A percentile compares a stretch with the other conserved stretches of the same genome.
These are phyloP conservation scores for Dothistroma septosporum DNA, from an alignment of 2,329 filamentous ascomycete species.

Conservation along the genomic window DNA sequence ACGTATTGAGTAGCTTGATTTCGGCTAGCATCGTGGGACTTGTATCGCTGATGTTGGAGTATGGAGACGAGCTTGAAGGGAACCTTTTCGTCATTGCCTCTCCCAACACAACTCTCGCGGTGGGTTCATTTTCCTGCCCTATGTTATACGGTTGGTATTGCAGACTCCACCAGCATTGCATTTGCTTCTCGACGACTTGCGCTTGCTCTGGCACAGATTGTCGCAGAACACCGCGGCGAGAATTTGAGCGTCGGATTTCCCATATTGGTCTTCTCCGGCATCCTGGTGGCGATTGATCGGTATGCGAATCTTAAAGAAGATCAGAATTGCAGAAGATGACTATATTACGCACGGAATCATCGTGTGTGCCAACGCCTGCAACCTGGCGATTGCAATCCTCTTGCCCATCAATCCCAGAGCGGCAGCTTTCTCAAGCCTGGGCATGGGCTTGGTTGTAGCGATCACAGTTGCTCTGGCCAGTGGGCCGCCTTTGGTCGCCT, in stretches of 20 bases:
- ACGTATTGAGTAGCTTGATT: slow-evolving; percentile 53
- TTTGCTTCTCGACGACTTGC: slow-evolving; percentile 57
- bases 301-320: slow-evolving; percentile 43
- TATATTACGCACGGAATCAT: slow-evolving; percentile 61
- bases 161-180: slow-evolving; percentile 49
- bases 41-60: slow-evolving; percentile 59
- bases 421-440: slow-evolving; percentile 56
- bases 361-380: slow-evolving; percentile 58
- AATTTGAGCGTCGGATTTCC: slow-evolving; percentile 55
- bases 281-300: slow-evolving; percentile 57
- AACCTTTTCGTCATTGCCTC: slow-evolving; percentile 51
- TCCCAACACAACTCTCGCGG: slow-evolving; percentile 51
- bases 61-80: slow-evolving; percentile 51
- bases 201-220: slow-evolving; percentile 57
- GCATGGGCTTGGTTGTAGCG: slow-evolving; percentile 59
- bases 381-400: slow-evolving; percentile 56
- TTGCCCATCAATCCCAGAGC: slow-evolving; percentile 55
- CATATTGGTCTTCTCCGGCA: slow-evolving; percentile 57
- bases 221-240: slow-evolving; percentile 54
- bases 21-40: slow-evolving; percentile 58
- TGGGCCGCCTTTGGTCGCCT: slow-evolving; percentile 50
- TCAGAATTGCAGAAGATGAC: slow-evolving; percentile 58
- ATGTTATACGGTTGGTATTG: slow-evolving; percentile 54
- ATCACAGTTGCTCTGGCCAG: slow-evolving; percentile 57
- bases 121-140: slow-evolving; percentile 54